These are phyloP conservation scores for Colletotrichum tabaci DNA, from an alignment of 2,329 filamentous ascomycete species.

Conservation along the genomic window DNA sequence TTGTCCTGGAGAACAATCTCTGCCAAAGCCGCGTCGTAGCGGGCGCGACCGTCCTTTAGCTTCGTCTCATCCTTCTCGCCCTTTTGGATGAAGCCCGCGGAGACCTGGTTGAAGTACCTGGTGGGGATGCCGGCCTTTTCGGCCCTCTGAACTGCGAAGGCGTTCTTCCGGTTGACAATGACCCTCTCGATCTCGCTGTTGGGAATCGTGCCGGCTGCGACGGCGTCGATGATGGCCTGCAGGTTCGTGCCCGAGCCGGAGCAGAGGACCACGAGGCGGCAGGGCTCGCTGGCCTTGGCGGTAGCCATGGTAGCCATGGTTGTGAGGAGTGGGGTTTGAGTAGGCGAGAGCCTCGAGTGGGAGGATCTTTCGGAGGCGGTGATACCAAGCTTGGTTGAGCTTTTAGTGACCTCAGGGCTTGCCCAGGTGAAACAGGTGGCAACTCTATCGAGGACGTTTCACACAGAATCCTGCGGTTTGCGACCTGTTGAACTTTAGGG, in stretches of 20 bases:
- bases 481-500: background rate
- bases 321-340: background rate
- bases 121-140: conserved; percentile 75
- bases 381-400: background rate
- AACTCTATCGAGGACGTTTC: conserved; percentile 3
- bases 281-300: conserved; percentile 42
- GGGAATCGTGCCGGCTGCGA: conserved; percentile 56
- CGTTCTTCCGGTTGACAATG: conserved; percentile 64
- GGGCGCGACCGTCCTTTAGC: conserved; percentile 71
- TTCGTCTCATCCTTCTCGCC: conserved; percentile 72
- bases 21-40: conserved; percentile 84
- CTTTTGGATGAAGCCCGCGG: conserved; percentile 74
- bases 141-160: conserved; percentile 58
- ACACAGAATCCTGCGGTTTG: background rate
- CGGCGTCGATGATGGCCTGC: conserved; percentile 76
- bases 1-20: conserved; percentile 73
- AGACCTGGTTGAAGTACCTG: conserved; percentile 85
- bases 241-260: conserved; percentile 84
- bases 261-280: conserved; percentile 77
- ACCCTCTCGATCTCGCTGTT: conserved; percentile 62
- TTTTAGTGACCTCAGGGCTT: background rate
- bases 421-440: background rate
- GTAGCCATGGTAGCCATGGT: conserved; percentile 13
- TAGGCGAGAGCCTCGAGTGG: background rate
- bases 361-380: background rate